Evolutionary conservation across 306 rosid genomes (phyloP).

Genomic region (Lablab purpureus): DNA sequence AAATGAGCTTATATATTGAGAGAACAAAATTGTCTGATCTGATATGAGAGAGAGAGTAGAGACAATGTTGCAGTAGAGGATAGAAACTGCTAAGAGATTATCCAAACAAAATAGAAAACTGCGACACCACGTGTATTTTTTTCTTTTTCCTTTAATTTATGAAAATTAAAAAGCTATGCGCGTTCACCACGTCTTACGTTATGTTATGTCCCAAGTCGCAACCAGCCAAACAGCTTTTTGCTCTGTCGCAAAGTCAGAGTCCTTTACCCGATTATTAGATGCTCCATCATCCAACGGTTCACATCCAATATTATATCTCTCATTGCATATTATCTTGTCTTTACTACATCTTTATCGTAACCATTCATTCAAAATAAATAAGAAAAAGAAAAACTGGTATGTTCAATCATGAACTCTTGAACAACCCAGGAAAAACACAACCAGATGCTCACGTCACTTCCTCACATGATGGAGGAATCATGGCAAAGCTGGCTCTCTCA

Average conservation of each 20-base stretch:
- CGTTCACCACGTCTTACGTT: neutral
- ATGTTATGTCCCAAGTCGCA: neutral
- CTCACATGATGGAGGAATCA: conserved; percentile 33
- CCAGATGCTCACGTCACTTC: neutral
- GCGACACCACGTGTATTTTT: neutral
- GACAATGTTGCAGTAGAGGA: no score
- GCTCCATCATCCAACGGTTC: neutral
- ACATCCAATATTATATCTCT: neutral
- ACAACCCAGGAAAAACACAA: neutral
- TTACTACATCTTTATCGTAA: neutral
- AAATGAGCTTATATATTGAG: no score
- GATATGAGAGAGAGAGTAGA: no score
- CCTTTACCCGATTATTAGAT: conserved; percentile 3
- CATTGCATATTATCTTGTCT: neutral
- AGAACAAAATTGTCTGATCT: no score
- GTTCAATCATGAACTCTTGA: neutral
- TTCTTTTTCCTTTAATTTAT: neutral
- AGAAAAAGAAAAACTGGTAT: neutral
- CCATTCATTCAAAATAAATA: neutral
- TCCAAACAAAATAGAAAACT: neutral
- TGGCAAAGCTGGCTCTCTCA: conserved; percentile 36
- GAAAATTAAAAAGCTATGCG: neutral
- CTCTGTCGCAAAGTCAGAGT: neutral
- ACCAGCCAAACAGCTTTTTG: neutral
- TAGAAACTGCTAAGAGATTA: no score